Conservation (phyloP, 2,329 filamentous ascomycete genomes). For the Aspergillus pseudoviridinutans region DNA sequence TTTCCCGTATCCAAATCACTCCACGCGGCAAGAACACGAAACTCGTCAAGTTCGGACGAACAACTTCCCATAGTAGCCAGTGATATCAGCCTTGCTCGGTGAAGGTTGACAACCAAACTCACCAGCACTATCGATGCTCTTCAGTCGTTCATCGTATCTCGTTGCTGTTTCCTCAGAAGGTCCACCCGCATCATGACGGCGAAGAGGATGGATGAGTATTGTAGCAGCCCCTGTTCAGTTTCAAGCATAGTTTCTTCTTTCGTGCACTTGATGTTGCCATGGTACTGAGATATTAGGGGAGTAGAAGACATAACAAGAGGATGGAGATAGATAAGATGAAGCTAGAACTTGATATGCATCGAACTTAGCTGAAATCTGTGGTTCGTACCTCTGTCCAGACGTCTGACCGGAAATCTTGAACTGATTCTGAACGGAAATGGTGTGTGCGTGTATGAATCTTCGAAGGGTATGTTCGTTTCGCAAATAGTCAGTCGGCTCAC, state of each 20-base stretch:
- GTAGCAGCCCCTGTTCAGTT: not conserved
- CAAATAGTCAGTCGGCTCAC: not conserved
- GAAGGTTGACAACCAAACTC: conserved; percentile 23
- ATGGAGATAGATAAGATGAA: conserved; percentile 23
- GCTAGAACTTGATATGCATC: conserved; percentile 31
- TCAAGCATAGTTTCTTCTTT: conserved; percentile 5
- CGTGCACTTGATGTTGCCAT: conserved; percentile 21
- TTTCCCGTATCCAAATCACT: not conserved
- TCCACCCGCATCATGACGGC: not conserved
- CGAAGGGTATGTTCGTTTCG: not conserved
- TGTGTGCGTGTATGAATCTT: not conserved
- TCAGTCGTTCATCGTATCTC: not conserved
- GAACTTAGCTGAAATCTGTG: conserved; percentile 37
- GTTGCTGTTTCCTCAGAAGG: not conserved
- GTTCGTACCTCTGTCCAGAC: conserved; percentile 8
- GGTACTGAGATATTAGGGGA: conserved; percentile 31
- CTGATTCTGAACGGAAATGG: not conserved
- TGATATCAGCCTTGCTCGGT: conserved; percentile 15
- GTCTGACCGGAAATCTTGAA: not conserved
- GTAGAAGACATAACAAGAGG: conserved; percentile 22
- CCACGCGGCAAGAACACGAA: not conserved
- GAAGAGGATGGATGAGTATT: not conserved
- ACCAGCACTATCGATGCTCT: conserved; percentile 16
- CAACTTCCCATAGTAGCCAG: conserved; percentile 4
- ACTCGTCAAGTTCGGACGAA: not conserved